These are phyloP conservation scores for Delonix regia DNA, from an alignment of 306 rosid species.

Conservation along the genomic window DNA sequence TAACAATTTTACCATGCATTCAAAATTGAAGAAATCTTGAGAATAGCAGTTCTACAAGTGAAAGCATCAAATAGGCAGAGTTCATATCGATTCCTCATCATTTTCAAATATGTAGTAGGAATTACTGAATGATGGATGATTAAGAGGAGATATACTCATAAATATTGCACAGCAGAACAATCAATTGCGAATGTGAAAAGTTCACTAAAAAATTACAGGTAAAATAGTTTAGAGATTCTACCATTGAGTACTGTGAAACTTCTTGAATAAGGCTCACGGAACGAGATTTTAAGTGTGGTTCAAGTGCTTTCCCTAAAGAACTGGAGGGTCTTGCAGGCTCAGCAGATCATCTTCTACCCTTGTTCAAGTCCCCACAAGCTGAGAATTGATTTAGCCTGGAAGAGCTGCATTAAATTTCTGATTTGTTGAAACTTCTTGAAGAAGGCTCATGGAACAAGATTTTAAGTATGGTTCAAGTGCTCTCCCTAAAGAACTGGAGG, in stretches of 20 bases:
- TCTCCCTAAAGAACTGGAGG: too few relatives aligned
- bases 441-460: too few relatives aligned
- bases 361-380: too few relatives aligned
- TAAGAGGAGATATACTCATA: neutral
- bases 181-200: neutral
- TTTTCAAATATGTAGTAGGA: neutral
- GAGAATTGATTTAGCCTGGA: too few relatives aligned
- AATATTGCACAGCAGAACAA: slow-evolving; percentile 21
- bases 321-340: too few relatives aligned
- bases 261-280: too few relatives aligned
- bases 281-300: too few relatives aligned
- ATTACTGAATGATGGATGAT: neutral
- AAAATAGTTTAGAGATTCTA: slow-evolving; percentile 44
- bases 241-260: slow-evolving; percentile 52
- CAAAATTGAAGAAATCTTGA: neutral
- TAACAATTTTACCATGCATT: neutral
- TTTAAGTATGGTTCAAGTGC: too few relatives aligned
- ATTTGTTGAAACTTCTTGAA: too few relatives aligned
- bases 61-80: neutral
- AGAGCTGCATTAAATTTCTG: too few relatives aligned
- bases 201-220: slow-evolving; percentile 10
- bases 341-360: too few relatives aligned
- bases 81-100: neutral
- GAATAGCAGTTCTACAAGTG: neutral
- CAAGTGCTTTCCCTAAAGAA: too few relatives aligned